phyloP scores from a whole-genome alignment of 1,284 basidiomycete species.

The Cronartium quercuum region DNA sequence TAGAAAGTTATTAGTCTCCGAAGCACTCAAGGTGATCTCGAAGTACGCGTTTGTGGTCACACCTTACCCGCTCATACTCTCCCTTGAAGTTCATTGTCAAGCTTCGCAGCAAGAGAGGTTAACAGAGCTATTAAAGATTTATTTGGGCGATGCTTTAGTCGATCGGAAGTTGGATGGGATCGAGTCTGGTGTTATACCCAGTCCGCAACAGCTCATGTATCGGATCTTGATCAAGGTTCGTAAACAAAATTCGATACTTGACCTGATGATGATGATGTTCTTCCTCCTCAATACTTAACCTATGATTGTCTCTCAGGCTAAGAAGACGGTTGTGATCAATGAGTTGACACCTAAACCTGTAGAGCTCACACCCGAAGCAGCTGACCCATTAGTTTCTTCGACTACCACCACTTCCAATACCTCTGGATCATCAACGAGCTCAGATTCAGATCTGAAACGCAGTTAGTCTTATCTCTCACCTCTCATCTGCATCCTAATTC shows the following conservation, averaged over 20 bases:
- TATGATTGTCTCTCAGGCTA: slow-evolving; percentile 11
- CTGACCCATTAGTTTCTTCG: not conserved
- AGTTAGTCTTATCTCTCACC: slow-evolving; percentile 29
- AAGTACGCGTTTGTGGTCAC: slow-evolving; percentile 91
- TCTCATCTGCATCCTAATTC: not conserved
- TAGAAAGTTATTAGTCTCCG: slow-evolving; percentile 72
- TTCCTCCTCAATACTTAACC: not conserved
- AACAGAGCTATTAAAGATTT: slow-evolving; percentile 67
- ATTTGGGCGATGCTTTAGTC: slow-evolving; percentile 71
- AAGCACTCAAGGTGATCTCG: slow-evolving; percentile 76
- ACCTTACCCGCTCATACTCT: slow-evolving; percentile 89
- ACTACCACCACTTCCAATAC: slow-evolving; percentile 12
- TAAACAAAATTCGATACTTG: not conserved
- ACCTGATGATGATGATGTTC: not conserved
- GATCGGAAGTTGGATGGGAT: slow-evolving; percentile 57
- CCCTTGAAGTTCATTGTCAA: slow-evolving; percentile 84
- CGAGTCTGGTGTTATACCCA: slow-evolving; percentile 61
- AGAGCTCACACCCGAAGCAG: not conserved
- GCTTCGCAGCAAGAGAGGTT: slow-evolving; percentile 75
- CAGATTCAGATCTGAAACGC: slow-evolving; percentile 45
- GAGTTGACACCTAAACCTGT: not conserved
- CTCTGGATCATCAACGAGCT: slow-evolving; percentile 42
- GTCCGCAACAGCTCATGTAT: slow-evolving; percentile 75
- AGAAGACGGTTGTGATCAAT: not conserved
- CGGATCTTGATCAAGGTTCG: slow-evolving; percentile 73